Percentiles rank a stretch among this genome's conserved stretches.
Conservation (phyloP, 2,329 filamentous ascomycete genomes). For the Penicillium frequentans region DNA sequence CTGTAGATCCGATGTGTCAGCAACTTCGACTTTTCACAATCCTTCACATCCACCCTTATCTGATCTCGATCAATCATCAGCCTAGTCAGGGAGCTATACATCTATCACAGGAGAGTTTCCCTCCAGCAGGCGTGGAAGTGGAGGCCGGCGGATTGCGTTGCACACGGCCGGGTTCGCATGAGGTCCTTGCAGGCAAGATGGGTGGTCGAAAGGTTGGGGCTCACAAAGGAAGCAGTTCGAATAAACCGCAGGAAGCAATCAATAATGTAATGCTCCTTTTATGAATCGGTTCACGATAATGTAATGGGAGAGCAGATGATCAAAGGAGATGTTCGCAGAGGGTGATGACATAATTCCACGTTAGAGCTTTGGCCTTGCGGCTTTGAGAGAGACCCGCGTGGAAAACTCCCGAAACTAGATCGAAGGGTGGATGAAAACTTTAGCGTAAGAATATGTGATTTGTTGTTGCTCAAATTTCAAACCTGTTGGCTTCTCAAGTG, state of each 20-base stretch:
- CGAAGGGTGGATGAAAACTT: background rate
- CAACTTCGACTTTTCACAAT: conserved; percentile 9
- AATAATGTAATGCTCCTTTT: background rate
- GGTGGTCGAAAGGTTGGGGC: background rate
- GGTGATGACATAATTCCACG: conserved; percentile 31
- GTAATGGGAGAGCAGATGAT: conserved; percentile 17
- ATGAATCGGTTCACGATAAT: background rate
- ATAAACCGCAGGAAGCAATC: background rate
- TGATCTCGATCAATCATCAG: background rate
- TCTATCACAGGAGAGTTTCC: conserved; percentile 20
- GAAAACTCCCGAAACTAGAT: conserved; percentile 6
- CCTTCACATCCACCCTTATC: background rate
- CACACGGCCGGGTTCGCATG: conserved; percentile 31
- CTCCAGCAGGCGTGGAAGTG: conserved; percentile 17
- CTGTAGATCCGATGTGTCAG: conserved; percentile 28
- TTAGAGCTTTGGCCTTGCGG: conserved; percentile 17
- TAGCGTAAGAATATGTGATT: background rate
- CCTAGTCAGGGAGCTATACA: background rate
- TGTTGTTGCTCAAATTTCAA: background rate
- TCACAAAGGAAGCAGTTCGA: background rate
- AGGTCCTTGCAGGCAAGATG: conserved; percentile 8
- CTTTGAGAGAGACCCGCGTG: conserved; percentile 6
- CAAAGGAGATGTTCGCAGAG: conserved; percentile 7
- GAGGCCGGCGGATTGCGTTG: conserved; percentile 23
- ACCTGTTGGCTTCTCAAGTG: background rate